phyloP scores from a whole-genome alignment of 495 filamentous ascomycete species.

The Penicillium riverlandense region DNA sequence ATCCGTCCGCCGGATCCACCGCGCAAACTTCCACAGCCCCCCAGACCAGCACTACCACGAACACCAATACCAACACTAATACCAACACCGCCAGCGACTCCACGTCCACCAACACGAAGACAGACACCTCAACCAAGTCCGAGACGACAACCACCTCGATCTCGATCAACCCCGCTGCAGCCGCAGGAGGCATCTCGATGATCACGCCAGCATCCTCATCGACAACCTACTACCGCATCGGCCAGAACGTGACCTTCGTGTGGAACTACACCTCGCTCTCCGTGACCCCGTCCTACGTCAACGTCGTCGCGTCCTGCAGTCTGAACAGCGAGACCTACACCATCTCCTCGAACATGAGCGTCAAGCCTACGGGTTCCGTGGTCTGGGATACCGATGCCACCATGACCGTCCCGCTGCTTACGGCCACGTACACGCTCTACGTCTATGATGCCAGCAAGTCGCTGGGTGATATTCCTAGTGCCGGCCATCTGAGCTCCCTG shows the following conservation, averaged over 20 bases:
- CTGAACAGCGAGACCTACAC: conserved; percentile 59
- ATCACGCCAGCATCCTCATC: conserved; percentile 59
- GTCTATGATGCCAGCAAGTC: conserved; percentile 67
- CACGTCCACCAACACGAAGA: conserved; percentile 15
- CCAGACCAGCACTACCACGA: conserved; percentile 12
- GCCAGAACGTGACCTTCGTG: conserved; percentile 72
- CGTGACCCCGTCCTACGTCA: conserved; percentile 67
- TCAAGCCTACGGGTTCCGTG: conserved; percentile 47
- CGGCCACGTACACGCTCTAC: conserved; percentile 75
- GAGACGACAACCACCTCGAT: conserved; percentile 30
- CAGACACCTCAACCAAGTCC: conserved; percentile 26
- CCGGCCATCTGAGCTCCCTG: conserved; percentile 67
- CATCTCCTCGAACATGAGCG: conserved; percentile 55
- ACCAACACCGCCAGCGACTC: conserved; percentile 15
- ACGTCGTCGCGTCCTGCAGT: conserved; percentile 76
- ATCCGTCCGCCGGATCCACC: conserved; percentile 14
- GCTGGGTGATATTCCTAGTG: conserved; percentile 51
- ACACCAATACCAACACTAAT: conserved; percentile 4
- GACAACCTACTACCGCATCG: conserved; percentile 79
- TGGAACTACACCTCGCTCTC: conserved; percentile 95
- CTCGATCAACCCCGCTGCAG: conserved; percentile 51
- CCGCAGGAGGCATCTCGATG: conserved; percentile 75
- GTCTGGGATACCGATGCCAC: conserved; percentile 77
- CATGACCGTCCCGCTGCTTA: conserved; percentile 54
- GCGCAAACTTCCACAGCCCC: conserved; percentile 14